These are phyloP conservation scores for Phialophora macrospora DNA, from an alignment of 2,329 filamentous ascomycete genomes.

Conservation along the genomic window DNA sequence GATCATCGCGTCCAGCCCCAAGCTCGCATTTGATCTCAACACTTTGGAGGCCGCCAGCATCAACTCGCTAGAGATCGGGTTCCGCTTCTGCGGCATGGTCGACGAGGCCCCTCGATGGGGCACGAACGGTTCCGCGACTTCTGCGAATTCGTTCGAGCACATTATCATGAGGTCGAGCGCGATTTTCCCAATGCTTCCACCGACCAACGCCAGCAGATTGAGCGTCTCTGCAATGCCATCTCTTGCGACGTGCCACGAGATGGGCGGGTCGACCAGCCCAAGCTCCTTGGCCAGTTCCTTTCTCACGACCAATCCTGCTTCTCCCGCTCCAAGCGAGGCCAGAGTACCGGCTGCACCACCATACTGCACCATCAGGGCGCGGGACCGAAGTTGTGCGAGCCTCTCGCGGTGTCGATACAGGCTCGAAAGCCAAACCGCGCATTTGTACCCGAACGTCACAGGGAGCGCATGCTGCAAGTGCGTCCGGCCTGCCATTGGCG, in stretches of 20 bases:
- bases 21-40: constrained; percentile 57
- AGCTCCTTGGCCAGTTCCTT: constrained; percentile 57
- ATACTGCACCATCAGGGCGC: constrained; percentile 59
- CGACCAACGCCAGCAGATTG: constrained; percentile 60
- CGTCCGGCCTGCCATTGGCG: constrained; percentile 64
- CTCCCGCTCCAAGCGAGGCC: constrained; percentile 56
- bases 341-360: constrained; percentile 62
- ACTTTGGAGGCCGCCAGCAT: constrained; percentile 62
- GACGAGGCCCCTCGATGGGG: constrained; percentile 60
- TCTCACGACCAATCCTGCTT: constrained; percentile 56
- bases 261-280: constrained; percentile 54
- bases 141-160: constrained; percentile 61
- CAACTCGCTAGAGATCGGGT: constrained; percentile 63
- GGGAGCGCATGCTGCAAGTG: constrained; percentile 64
- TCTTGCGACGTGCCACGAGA: constrained; percentile 63
- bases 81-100: constrained; percentile 65
- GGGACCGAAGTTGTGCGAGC: constrained; percentile 53
- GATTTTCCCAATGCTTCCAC: constrained; percentile 60
- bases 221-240: constrained; percentile 60
- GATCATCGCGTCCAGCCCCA: constrained; percentile 62
- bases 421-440: constrained; percentile 59
- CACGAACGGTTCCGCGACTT: constrained; percentile 62
- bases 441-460: constrained; percentile 64
- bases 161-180: constrained; percentile 63
- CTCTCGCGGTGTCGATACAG: constrained; percentile 57